Evolutionary conservation across 208 protist species (phyloP).

Genomic region (Kentomonas sorsogonicus): DNA sequence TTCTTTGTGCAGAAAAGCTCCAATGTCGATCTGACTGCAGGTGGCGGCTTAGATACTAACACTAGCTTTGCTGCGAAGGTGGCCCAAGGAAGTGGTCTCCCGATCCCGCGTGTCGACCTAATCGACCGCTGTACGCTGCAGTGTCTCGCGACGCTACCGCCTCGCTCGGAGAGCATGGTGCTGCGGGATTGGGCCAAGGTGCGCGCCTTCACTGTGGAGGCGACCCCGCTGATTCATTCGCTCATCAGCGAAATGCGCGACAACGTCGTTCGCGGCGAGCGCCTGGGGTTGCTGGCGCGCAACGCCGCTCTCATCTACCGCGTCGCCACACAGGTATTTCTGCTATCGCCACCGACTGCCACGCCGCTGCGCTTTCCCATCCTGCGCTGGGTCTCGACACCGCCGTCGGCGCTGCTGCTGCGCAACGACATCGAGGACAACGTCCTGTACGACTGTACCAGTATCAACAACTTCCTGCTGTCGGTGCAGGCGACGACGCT

Average conservation of each 20-base stretch:
- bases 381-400: constrained; percentile 18
- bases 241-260: constrained; percentile 24
- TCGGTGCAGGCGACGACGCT: constrained; percentile 25
- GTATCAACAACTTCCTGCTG: constrained; percentile 38
- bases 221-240: constrained; percentile 20
- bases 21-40: too few species aligned
- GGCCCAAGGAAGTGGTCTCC: background rate
- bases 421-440: constrained; percentile 2
- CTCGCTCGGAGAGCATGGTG: constrained; percentile 14
- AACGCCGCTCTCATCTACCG: constrained; percentile 16
- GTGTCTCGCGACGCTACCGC: background rate
- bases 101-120: constrained; percentile 4
- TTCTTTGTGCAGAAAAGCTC: too few species aligned
- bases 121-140: constrained; percentile 7
- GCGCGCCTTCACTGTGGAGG: constrained; percentile 26
- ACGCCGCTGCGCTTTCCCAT: constrained; percentile 20
- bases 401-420: background rate
- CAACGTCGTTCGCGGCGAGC: constrained; percentile 1
- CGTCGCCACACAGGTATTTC: constrained; percentile 21
- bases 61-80: too few species aligned
- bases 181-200: constrained; percentile 32
- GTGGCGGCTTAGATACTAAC: too few species aligned
- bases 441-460: constrained; percentile 33
- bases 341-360: constrained; percentile 30
- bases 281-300: constrained; percentile 10